These are phyloP conservation scores for Adansonia digitata DNA, from an alignment of 345 rosid genomes.

Conservation along the genomic window DNA sequence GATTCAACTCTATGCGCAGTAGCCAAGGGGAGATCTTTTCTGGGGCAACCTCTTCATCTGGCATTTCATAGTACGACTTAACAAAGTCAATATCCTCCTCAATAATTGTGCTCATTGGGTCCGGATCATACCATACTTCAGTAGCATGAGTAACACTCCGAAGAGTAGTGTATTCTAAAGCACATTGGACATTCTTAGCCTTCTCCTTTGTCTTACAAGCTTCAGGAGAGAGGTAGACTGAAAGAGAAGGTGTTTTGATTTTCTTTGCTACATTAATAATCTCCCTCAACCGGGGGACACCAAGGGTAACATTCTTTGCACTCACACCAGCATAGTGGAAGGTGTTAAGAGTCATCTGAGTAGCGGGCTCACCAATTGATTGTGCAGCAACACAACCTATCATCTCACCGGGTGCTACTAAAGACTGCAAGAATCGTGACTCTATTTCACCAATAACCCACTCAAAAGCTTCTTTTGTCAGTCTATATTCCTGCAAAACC, in stretches of 20 bases:
- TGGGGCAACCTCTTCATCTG: constrained; percentile 91
- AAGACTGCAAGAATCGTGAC: constrained; percentile 80
- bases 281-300: constrained; percentile 95
- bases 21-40: constrained; percentile 98
- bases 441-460: constrained; percentile 99
- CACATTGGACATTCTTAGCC: constrained; percentile 96
- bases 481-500: constrained; percentile 93
- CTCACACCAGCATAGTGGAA: constrained; percentile 99
- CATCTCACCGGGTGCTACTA: constrained; percentile 98
- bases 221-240: constrained; percentile 73
- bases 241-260: constrained; percentile 90
- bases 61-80: constrained; percentile 95
- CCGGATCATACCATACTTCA: constrained; percentile 98
- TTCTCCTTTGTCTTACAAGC: constrained; percentile 76
- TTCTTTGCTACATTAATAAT: constrained; percentile 94
- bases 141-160: constrained; percentile 95
- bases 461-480: constrained; percentile 92
- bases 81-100: constrained; percentile 93
- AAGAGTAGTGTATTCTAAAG: constrained; percentile 92
- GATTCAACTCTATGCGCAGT: constrained; percentile 93
- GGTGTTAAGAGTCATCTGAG: constrained; percentile 98
- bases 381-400: constrained; percentile 99
- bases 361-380: constrained; percentile 99
- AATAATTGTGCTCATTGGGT: constrained; percentile 85
- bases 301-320: constrained; percentile 98